Evolutionary conservation across 768 basidiomycete genomes (phyloP).

Genomic region (Tylopilus subfusipes): DNA sequence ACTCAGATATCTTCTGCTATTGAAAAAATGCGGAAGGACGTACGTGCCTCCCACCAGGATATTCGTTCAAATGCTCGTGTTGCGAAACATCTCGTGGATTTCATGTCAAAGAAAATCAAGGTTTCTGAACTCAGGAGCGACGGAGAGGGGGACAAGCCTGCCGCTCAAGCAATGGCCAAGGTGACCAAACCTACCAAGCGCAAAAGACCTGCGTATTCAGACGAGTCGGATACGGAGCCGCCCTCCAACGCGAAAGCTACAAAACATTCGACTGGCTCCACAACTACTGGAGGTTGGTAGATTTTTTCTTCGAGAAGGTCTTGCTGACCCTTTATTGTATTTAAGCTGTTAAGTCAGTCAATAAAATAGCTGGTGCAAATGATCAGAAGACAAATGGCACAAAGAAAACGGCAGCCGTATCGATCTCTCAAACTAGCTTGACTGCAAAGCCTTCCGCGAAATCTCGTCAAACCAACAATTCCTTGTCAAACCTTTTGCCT

Average conservation of each 20-base stretch:
- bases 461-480: slow-evolving; percentile 19
- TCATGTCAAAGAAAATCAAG: slow-evolving; percentile 31
- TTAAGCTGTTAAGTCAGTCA: slow-evolving; percentile 15
- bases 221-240: slow-evolving; percentile 22
- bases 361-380: background rate
- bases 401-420: slow-evolving; percentile 1
- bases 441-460: slow-evolving; percentile 1
- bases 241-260: slow-evolving; percentile 14
- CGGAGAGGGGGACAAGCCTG: slow-evolving; percentile 32
- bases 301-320: background rate
- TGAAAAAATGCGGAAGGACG: slow-evolving; percentile 36
- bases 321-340: background rate
- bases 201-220: slow-evolving; percentile 24
- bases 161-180: slow-evolving; percentile 13
- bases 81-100: slow-evolving; percentile 32
- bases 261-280: background rate
- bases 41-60: slow-evolving; percentile 38
- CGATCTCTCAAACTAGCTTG: background rate
- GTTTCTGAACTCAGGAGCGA: slow-evolving; percentile 32
- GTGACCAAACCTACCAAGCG: slow-evolving; percentile 20
- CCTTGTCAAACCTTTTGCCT: slow-evolving; percentile 11
- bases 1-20: slow-evolving; percentile 44
- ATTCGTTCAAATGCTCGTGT: slow-evolving; percentile 40
- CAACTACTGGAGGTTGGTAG: slow-evolving; percentile 15
- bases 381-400: slow-evolving; percentile 2